Evolutionary conservation across 306 rosid genomes (phyloP).

Genomic region (Mimosa pudica): DNA sequence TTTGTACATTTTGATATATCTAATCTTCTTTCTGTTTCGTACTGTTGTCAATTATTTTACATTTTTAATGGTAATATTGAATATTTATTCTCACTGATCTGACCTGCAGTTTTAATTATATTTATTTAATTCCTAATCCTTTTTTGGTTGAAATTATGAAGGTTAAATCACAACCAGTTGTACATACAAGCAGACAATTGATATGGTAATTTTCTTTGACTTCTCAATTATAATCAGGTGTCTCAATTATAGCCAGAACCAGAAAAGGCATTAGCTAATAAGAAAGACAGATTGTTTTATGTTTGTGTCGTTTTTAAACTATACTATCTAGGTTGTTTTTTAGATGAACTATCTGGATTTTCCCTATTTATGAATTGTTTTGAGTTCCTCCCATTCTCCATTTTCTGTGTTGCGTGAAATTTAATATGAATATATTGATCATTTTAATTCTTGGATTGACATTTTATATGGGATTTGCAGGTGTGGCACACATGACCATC

Average conservation of each 20-base stretch:
- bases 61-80: not conserved
- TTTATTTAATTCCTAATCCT: slow-evolving; percentile 14
- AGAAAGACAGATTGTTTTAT: not conserved
- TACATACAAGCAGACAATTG: slow-evolving; percentile 63
- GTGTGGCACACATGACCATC: slow-evolving; percentile 94
- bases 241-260: too few species aligned
- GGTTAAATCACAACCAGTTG: slow-evolving; percentile 90
- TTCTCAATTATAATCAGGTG: slow-evolving; percentile 21
- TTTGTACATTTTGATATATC: not conserved
- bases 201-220: slow-evolving; percentile 53
- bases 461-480: slow-evolving; percentile 41
- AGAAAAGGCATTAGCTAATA: too few species aligned
- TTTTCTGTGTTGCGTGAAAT: not conserved
- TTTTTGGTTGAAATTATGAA: slow-evolving; percentile 42
- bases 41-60: not conserved
- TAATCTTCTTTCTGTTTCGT: not conserved
- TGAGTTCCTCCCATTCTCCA: not conserved
- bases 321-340: not conserved
- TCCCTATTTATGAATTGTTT: not conserved
- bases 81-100: slow-evolving; percentile 18
- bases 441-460: not conserved
- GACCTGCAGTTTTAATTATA: not conserved
- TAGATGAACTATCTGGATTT: not conserved
- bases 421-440: not conserved
- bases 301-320: not conserved